Base-by-base conservation (phyloP, 768 basidiomycete genomes). In the Serendipita indica region DNA sequence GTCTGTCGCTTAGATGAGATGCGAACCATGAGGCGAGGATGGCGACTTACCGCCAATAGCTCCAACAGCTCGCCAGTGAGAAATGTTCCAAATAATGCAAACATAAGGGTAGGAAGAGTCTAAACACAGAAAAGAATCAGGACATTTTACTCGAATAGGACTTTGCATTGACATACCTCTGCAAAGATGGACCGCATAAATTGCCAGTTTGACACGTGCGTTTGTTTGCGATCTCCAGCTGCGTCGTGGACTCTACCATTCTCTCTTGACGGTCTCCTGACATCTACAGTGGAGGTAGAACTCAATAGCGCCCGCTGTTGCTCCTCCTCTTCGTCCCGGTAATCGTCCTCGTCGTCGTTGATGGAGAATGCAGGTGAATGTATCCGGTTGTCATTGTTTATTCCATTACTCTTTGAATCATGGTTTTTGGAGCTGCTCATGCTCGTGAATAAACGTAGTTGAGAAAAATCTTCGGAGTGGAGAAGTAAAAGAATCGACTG, bases 11-110 rank as follows among this genome's bases (percentile, higher is more conserved):
- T 13, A 13, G 35, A 0, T 13, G 1, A 14, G 25, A 33, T 35
- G 32, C 32, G 28, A 35, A 34, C 25, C 54, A 58, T 62, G 27
- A 62, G 60, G 37, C n/a, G 12, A 6, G 22, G 25, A 39, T 37
- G 4, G 3, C 10, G n/a, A 72, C 78, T 62, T 62, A 91, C 89
- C 58, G 92, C 86, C 57, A 98, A 81, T 62, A 82, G 81, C 69
- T 90, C 85, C 30, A 99, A 72, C 1, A 97, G 77, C 67, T 92
- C 84, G 14, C 96, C 94, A 1, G 93, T 93, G 65, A 98, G 85
- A 33, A 96, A 73, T 41, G 92, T 74, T 6, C 92, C 89, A 14
- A 89, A 65, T 0, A 91, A 83, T 0, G 88, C 86, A 56, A 97
- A 74, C 4, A 96, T 72, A 27, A 99, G 75, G 14, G 90, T 87